A percentile compares a stretch with the other conserved stretches of the same genome.
These are phyloP conservation scores for Fusarium sp. DNA, from an alignment of 2,329 filamentous ascomycete genomes.

Conservation along the genomic window DNA sequence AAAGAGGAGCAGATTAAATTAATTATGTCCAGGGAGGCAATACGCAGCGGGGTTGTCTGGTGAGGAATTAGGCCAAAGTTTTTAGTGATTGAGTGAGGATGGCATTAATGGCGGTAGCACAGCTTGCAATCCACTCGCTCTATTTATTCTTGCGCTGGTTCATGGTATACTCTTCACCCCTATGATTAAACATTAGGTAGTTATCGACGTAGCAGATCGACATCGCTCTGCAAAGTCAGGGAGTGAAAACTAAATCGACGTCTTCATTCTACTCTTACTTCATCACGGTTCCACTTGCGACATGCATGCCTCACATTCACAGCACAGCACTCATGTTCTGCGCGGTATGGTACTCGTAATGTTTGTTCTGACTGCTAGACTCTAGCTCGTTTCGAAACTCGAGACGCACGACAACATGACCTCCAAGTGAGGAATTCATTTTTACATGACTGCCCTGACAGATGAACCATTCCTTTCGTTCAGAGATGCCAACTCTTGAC, in stretches of 20 bases:
- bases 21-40: no score
- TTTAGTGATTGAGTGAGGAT: no score
- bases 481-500: not conserved
- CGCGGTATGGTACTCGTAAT: not conserved
- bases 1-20: no score
- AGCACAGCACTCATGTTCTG: not conserved
- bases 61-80: no score
- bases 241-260: conserved; percentile 3
- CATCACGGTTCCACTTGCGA: not conserved
- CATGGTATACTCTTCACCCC: not conserved
- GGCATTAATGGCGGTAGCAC: not conserved
- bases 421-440: not conserved
- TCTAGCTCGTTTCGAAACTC: not conserved
- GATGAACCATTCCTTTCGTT: not conserved
- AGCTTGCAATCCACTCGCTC: not conserved
- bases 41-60: no score
- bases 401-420: not conserved
- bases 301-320: not conserved
- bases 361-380: not conserved
- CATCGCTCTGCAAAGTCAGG: not conserved
- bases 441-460: not conserved
- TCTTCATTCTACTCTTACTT: not conserved
- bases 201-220: not conserved
- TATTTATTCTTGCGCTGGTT: not conserved
- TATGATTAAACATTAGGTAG: not conserved